These are phyloP conservation scores for Aspergillus heteromorphus DNA, from an alignment of 495 filamentous ascomycete genomes.

Conservation along the genomic window DNA sequence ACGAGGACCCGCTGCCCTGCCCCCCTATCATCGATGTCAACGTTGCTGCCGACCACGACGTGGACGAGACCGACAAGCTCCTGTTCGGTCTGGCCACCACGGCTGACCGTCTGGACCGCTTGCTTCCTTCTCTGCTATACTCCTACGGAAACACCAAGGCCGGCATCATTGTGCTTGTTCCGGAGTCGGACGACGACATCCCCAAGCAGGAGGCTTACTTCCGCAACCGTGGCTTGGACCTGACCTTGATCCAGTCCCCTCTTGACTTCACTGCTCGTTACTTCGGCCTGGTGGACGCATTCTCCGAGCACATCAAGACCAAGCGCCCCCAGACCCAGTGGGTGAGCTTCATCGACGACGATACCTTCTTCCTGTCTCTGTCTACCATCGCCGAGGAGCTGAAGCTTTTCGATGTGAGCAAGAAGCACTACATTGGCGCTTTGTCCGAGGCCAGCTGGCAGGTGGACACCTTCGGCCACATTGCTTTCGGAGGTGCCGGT, in stretches of 20 bases:
- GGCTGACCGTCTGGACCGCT: slow-evolving; percentile 43
- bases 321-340: slow-evolving; percentile 52
- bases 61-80: slow-evolving; percentile 47
- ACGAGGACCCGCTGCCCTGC: slow-evolving; percentile 37
- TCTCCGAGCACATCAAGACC: slow-evolving; percentile 45
- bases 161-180: slow-evolving; percentile 44
- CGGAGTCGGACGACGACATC: slow-evolving; percentile 40
- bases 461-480: slow-evolving; percentile 54
- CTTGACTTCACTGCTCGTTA: slow-evolving; percentile 58
- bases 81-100: slow-evolving; percentile 50
- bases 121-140: slow-evolving; percentile 44
- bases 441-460: slow-evolving; percentile 59
- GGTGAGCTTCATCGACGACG: slow-evolving; percentile 64
- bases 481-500: slow-evolving; percentile 67
- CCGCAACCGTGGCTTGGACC: slow-evolving; percentile 45
- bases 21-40: slow-evolving; percentile 43
- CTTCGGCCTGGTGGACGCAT: slow-evolving; percentile 55
- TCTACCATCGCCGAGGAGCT: slow-evolving; percentile 47
- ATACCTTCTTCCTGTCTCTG: slow-evolving; percentile 67
- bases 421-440: slow-evolving; percentile 55
- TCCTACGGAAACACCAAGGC: slow-evolving; percentile 48
- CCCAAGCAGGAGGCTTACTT: slow-evolving; percentile 43
- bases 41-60: slow-evolving; percentile 36
- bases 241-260: slow-evolving; percentile 50
- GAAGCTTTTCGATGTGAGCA: slow-evolving; percentile 47